Evolutionary conservation across 1,139 yeast species (phyloP), one percentile per base, ranked within the genome.

Genomic region (Diutina pseudorugosa): DNA sequence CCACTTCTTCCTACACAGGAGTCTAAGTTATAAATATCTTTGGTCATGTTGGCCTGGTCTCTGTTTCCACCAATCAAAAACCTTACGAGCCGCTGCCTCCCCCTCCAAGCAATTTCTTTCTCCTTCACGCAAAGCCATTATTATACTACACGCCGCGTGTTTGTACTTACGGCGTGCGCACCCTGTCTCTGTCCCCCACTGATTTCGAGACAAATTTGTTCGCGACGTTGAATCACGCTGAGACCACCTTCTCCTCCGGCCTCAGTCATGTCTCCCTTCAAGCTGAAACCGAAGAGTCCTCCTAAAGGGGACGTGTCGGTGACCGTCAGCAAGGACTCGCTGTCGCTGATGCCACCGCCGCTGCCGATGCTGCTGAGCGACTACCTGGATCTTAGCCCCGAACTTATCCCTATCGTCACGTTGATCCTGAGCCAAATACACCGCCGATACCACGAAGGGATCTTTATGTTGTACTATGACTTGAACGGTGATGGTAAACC

Each of bases 401-500:
- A 85, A 63, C 66, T 85, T 51, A 76, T 85, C 2, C 95, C 95
- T 1, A 83, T 85, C 7, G 85, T 85, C 47, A 83, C 93, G 0
- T 68, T 85, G 33, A 66, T 85, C 27, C 77, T 87, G 30, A 85
- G 90, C 1, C 94, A 85, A 60, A 67, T 81, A 0, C 89, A 84
- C 62, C 75, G 95, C 55, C 75, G 89, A 50, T 85, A 85, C 64
- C 73, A 76, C 56, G 94, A 85, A 61, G 93, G 93, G 52, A 78
- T 83, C 3, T 80, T 85, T 60, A 80, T 85, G 85, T 68, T 85
- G 16, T 71, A 85, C 57, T 81, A 83, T 59, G 93, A 85, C 60
- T 70, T 85, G 59, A 82, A 82, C 61, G 79, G 86, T 18, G 96
- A 90, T 60, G 98, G 98, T 11, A 79, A 84, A 56, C 93, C 96